These are phyloP conservation scores for Fistulifera solaris DNA, from an alignment of 108 stramenopile species.

Conservation along the genomic window DNA sequence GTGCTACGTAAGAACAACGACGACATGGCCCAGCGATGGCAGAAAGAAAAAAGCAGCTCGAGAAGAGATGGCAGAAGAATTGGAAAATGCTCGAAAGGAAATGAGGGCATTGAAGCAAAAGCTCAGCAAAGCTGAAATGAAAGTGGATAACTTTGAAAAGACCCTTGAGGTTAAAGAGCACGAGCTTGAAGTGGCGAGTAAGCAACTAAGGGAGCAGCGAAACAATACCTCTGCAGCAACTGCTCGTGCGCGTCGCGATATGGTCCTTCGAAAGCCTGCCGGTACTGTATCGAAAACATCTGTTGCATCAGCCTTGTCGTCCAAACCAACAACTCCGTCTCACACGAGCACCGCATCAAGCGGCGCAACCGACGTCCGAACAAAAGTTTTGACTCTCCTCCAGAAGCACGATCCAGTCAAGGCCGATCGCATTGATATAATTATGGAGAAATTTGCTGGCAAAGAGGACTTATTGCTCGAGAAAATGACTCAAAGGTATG, in stretches of 20 bases:
- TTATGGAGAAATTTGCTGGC: constrained; percentile 86
- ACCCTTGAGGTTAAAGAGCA: constrained; percentile 69
- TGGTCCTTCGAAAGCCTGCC: constrained; percentile 28
- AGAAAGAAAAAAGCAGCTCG: constrained; percentile 77
- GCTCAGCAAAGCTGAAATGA: constrained; percentile 35
- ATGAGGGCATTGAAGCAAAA: constrained; percentile 50
- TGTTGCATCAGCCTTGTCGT: constrained; percentile 10
- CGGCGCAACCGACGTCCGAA: constrained; percentile 45
- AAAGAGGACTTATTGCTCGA: constrained; percentile 69
- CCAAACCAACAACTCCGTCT: constrained; percentile 7
- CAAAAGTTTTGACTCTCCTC: constrained; percentile 55
- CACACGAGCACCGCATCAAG: constrained; percentile 12
- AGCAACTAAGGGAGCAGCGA: constrained; percentile 64
- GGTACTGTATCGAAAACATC: constrained; percentile 9
- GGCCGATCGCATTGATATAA: constrained; percentile 70
- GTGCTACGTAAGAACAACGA: constrained; percentile 67
- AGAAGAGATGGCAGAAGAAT: constrained; percentile 61
- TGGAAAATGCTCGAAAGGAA: constrained; percentile 49
- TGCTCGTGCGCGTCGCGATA: constrained; percentile 48
- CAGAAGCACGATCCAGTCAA: constrained; percentile 75
- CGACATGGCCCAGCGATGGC: constrained; percentile 76
- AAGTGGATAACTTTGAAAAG: constrained; percentile 39
- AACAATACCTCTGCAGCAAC: constrained; percentile 46
- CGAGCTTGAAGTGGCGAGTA: constrained; percentile 39
- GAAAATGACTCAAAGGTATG: constrained; percentile 81